A percentile compares a stretch with the other conserved stretches of the same genome.
phyloP scores from a whole-genome alignment of 176 grass and related monocot species.

The Musa beccarii region DNA sequence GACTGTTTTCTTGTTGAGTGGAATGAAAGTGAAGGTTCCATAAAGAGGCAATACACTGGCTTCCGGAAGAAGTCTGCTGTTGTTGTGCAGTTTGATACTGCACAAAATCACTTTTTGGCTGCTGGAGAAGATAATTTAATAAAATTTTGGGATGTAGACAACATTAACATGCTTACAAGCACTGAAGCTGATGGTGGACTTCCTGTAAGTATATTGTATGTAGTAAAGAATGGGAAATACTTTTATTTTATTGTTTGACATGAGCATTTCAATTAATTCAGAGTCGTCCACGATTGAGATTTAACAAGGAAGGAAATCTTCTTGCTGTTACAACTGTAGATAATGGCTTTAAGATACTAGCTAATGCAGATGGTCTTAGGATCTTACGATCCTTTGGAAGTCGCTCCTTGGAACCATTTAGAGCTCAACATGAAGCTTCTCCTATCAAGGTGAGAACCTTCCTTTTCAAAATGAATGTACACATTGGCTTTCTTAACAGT shows the following conservation, averaged over 20 bases:
- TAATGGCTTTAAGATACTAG: slow-evolving; percentile 88
- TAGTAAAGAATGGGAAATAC: too few species aligned
- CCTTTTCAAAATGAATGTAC: not conserved
- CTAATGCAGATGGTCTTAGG: slow-evolving; percentile 75
- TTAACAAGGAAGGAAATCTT: slow-evolving; percentile 98
- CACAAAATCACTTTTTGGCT: slow-evolving; percentile 91
- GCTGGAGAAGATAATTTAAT: slow-evolving; percentile 92
- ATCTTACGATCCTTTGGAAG: slow-evolving; percentile 42
- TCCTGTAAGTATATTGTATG: slow-evolving; percentile 40
- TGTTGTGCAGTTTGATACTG: slow-evolving; percentile 91
- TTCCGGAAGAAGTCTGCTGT: slow-evolving; percentile 66
- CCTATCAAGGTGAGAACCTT: slow-evolving; percentile 55
- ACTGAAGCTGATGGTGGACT: slow-evolving; percentile 75
- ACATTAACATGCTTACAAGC: slow-evolving; percentile 61
- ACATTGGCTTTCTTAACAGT: not conserved
- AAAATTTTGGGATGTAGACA: slow-evolving; percentile 97
- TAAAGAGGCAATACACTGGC: slow-evolving; percentile 76
- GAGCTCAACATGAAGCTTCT: slow-evolving; percentile 67
- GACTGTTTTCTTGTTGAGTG: slow-evolving; percentile 91
- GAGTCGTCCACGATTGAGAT: slow-evolving; percentile 71
- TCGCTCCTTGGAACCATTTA: slow-evolving; percentile 63
- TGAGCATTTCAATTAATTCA: slow-evolving; percentile 31
- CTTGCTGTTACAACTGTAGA: slow-evolving; percentile 90
- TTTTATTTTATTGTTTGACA: not conserved
- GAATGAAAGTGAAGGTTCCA: slow-evolving; percentile 99